Conservation (phyloP, 345 rosid species). For the Lepidium sativum region DNA sequence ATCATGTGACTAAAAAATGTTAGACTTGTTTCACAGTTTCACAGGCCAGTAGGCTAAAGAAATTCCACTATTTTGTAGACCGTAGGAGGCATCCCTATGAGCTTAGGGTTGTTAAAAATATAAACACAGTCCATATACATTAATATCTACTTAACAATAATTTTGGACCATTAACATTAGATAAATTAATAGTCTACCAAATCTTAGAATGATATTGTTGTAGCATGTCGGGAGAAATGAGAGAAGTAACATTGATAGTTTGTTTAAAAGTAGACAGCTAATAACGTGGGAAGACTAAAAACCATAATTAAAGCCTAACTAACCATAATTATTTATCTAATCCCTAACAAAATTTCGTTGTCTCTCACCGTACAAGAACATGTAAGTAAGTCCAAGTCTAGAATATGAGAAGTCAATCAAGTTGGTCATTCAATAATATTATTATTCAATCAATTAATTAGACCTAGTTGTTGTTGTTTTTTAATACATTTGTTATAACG, state of each 20-base stretch:
- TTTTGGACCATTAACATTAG: slow-evolving; percentile 1
- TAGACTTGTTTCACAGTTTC: slow-evolving; percentile 8
- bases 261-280: slow-evolving; percentile 26
- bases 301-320: slow-evolving; percentile 7
- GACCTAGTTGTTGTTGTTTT: not conserved
- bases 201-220: slow-evolving; percentile 24
- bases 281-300: slow-evolving; percentile 20
- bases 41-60: slow-evolving; percentile 15
- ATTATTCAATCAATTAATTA: not conserved
- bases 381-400: slow-evolving; percentile 12
- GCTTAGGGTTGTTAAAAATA: slow-evolving; percentile 17
- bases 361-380: not conserved
- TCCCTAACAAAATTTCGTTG: not conserved
- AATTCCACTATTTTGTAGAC: not conserved
- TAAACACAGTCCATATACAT: not conserved
- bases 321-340: not conserved
- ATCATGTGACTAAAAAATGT: not conserved
- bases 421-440: slow-evolving; percentile 2
- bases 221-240: slow-evolving; percentile 27
- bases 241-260: slow-evolving; percentile 23
- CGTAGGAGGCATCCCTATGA: slow-evolving; percentile 10
- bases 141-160: not conserved
- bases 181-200: slow-evolving; percentile 17
- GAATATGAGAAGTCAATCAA: slow-evolving; percentile 15
- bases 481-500: not conserved